Percentiles rank a stretch among this genome's conserved stretches.
phyloP scores from a whole-genome alignment of 2,329 filamentous ascomycete species.

The Fusarium domesticum region DNA sequence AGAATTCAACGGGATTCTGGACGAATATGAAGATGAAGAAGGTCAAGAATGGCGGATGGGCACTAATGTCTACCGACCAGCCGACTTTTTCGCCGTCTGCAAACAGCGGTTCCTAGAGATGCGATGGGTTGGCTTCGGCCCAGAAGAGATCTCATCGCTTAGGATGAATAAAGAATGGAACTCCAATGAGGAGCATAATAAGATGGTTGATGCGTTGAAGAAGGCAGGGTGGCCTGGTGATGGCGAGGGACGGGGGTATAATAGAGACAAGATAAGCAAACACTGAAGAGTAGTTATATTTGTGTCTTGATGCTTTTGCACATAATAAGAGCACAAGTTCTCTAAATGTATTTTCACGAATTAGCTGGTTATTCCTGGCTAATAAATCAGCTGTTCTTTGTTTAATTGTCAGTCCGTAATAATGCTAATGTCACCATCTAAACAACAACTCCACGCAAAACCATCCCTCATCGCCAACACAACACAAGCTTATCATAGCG shows the following conservation, averaged over 20 bases:
- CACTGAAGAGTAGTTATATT: too few species aligned
- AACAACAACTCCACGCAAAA: too few species aligned
- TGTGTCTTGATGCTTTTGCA: too few species aligned
- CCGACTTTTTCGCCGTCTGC: constrained; percentile 1
- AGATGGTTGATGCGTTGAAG: background rate
- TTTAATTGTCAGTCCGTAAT: too few species aligned
- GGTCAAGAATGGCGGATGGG: background rate
- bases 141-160: background rate
- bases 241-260: background rate
- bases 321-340: too few species aligned
- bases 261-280: background rate
- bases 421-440: too few species aligned
- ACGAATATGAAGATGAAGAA: background rate
- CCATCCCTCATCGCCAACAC: too few species aligned
- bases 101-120: background rate
- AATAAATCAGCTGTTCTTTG: too few species aligned
- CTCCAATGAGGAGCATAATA: background rate
- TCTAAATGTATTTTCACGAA: too few species aligned
- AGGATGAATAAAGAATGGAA: background rate
- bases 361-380: too few species aligned
- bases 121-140: background rate
- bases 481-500: too few species aligned
- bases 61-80: background rate
- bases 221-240: constrained; percentile 1
- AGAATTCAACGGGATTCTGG: background rate